phyloP scores from a whole-genome alignment of 495 filamentous ascomycete genomes.

The Penicillium paradoxum region DNA sequence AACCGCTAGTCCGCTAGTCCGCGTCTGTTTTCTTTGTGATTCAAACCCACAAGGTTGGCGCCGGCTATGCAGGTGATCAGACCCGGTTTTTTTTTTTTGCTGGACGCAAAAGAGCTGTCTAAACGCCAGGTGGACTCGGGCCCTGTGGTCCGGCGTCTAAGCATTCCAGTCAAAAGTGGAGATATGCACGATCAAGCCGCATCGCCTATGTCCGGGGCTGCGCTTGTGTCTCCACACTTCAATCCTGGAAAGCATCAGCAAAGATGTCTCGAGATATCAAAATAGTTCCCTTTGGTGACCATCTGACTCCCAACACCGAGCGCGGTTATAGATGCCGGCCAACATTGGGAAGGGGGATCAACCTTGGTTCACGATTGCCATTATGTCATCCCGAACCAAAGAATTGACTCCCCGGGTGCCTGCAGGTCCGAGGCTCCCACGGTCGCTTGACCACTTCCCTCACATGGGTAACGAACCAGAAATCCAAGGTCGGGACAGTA shows the following conservation, averaged over 20 bases:
- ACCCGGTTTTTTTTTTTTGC: conserved; percentile 20
- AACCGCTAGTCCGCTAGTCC: conserved; percentile 5
- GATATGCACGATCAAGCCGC: conserved; percentile 11
- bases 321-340: no score
- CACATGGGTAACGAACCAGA: not conserved
- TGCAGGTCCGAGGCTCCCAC: not conserved
- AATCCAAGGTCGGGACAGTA: not conserved
- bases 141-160: conserved; percentile 34
- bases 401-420: not conserved
- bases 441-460: not conserved
- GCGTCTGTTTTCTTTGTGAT: conserved; percentile 20
- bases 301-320: not conserved
- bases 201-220: conserved; percentile 6
- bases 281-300: not conserved
- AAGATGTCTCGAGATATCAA: not conserved
- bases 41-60: conserved; percentile 21
- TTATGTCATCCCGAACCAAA: conserved; percentile 17
- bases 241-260: not conserved
- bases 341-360: no score
- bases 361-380: not conserved
- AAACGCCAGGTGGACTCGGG: conserved; percentile 38
- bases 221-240: not conserved
- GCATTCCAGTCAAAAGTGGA: conserved; percentile 7
- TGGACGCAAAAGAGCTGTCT: conserved; percentile 9
- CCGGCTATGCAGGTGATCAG: conserved; percentile 40